Evolutionary conservation across 148 eudicot genomes (phyloP).

Genomic region (Vaccinium macrocarpon): DNA sequence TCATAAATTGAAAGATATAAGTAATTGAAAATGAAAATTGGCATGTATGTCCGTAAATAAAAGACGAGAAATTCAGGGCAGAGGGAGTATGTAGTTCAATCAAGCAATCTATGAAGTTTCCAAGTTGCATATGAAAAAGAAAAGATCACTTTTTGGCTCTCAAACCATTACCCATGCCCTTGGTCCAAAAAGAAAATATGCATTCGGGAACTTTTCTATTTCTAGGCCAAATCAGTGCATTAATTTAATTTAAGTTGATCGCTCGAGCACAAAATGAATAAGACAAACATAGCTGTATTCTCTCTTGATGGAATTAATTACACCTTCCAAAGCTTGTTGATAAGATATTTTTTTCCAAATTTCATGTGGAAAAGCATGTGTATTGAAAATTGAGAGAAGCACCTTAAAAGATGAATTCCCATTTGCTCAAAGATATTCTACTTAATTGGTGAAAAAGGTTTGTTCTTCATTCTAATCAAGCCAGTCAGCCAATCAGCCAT

Average conservation of each 20-base stretch:
- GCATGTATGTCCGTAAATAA: too few species aligned
- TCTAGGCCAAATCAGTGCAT: neutral
- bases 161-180: neutral
- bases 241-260: neutral
- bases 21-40: too few species aligned
- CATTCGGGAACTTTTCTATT: neutral
- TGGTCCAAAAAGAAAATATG: neutral
- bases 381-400: constrained; percentile 3
- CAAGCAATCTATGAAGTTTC: neutral
- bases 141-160: too few species aligned
- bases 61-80: too few species aligned
- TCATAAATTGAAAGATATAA: too few species aligned
- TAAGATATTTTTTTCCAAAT: neutral
- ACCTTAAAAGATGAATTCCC: constrained; percentile 8
- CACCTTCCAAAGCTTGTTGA: neutral
- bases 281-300: neutral
- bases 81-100: neutral
- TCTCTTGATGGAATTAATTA: neutral
- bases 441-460: neutral
- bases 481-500: neutral
- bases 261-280: neutral
- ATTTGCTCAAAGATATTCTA: constrained; percentile 2
- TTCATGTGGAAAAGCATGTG: constrained; percentile 5
- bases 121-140: neutral
- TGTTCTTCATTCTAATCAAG: neutral